phyloP scores from a whole-genome alignment of 106 monocot species.

The Apostasia shenzhenica region DNA sequence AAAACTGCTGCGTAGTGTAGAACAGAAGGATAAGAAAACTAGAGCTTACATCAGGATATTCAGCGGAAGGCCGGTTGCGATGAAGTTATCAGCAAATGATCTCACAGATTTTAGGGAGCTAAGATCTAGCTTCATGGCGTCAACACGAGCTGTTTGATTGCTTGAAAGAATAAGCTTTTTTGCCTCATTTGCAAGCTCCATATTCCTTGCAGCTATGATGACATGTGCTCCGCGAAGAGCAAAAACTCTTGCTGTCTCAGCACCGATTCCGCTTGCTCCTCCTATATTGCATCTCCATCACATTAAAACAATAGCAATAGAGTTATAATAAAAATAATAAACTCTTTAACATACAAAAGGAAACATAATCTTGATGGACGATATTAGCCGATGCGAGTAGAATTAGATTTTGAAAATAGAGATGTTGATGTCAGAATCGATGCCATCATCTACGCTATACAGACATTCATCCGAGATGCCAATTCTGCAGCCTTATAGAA shows the following conservation, averaged over 20 bases:
- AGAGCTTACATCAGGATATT: constrained; percentile 68
- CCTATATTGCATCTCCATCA: constrained; percentile 28
- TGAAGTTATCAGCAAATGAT: constrained; percentile 47
- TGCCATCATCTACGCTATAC: no score
- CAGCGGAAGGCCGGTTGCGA: constrained; percentile 47
- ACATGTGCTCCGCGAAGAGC: constrained; percentile 75
- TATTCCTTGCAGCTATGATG: constrained; percentile 75
- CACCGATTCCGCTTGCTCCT: constrained; percentile 87
- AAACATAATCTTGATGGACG: no score
- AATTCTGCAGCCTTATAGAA: no score
- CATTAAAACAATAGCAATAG: neutral
- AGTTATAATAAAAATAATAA: no score
- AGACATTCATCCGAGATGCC: no score
- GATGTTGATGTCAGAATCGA: no score
- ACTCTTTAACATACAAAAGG: no score
- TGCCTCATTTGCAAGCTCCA: constrained; percentile 40
- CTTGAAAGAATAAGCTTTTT: constrained; percentile 35
- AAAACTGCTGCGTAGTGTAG: neutral
- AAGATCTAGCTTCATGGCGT: constrained; percentile 70
- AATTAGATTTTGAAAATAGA: no score
- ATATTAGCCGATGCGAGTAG: no score
- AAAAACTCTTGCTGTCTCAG: constrained; percentile 78
- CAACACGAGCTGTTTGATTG: constrained; percentile 42
- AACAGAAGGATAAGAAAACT: neutral
- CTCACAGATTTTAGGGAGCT: constrained; percentile 74